Conservation (phyloP, 1,139 yeast species). For the Hemisphaericaspora xylanilytica region DNA sequence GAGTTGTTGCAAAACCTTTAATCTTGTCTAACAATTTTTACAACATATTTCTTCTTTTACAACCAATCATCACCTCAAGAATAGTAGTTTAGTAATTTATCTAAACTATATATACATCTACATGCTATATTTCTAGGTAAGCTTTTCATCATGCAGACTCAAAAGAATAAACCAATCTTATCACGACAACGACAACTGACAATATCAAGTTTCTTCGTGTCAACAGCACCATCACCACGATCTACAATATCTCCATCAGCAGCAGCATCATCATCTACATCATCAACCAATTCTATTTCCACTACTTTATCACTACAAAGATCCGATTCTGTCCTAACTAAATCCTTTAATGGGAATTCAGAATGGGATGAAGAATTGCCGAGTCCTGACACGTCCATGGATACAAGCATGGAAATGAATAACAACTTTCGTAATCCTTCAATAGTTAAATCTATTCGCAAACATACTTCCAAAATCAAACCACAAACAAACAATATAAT, state of each 20-base stretch:
- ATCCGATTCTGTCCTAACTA: conserved; percentile 22
- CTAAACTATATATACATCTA: too few species aligned
- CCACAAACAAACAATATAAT: conserved; percentile 1
- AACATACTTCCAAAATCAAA: conserved; percentile 2
- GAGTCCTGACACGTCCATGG: conserved; percentile 31
- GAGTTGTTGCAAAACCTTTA: background rate
- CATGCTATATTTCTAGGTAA: too few species aligned
- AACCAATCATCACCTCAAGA: too few species aligned
- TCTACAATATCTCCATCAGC: background rate
- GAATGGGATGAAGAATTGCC: conserved; percentile 26
- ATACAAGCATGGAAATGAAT: conserved; percentile 25
- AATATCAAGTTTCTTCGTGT: conserved; percentile 4
- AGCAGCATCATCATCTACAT: background rate
- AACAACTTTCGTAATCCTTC: conserved; percentile 26
- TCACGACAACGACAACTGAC: conserved; percentile 1
- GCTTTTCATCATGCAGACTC: background rate
- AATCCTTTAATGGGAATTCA: conserved; percentile 15
- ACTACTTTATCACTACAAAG: conserved; percentile 12
- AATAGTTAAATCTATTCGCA: conserved; percentile 15
- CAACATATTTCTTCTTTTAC: too few species aligned
- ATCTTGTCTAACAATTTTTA: too few species aligned
- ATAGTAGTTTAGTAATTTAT: too few species aligned
- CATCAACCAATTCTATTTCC: background rate
- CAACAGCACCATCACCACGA: background rate
- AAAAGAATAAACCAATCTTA: background rate